Evolutionary conservation across 2,329 filamentous ascomycete species (phyloP), one percentile per base, ranked within the genome.

Genomic region (Scedosporium apiospermum): DNA sequence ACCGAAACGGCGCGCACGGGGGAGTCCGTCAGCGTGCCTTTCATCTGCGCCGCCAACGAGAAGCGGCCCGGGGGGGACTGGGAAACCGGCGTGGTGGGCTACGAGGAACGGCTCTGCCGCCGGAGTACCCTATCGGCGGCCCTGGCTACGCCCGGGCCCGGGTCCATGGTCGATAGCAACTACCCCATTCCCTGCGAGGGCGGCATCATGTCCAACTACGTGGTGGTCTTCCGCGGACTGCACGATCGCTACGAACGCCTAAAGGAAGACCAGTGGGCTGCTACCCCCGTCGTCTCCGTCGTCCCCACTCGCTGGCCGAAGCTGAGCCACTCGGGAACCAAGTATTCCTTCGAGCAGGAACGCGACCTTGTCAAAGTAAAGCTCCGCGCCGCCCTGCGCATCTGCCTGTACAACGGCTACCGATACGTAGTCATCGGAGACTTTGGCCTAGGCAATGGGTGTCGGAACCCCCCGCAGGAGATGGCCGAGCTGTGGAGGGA

Each of bases 1-100:
- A 66, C 70, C 53, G 79, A 81, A 58, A 44, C 57, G n/a, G 76
- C 73, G 30, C 72, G 75, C 58, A 68, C 69, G 10, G 75, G 71
- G 57, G 67, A 75, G 61, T 70, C 69, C 9, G 68, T 76, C 44
- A 73, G 76, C 2, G 81, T 90, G 62, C 85, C 87, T 0, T 86
- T 90, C 64, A 83, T 91, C 65, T 90, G 88, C 67, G 83, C 86
- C 62, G 89, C 89, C 58, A 90, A 92, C 74, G 89, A 92, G 71
- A 89, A 88, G 70, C 80, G 88, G 44, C 82, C 89, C 0, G 89
- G 89, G 9, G 89, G 89, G n/a, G 88, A 92, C 70, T 93, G 89
- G 89, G 88, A 91, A 68, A 88, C 82, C 6, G 80, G 80, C 65
- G 78, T 75, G 12, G 71, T 75, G 2, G 76, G 76, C 41, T 77